These are phyloP conservation scores for Nephromyces sp. DNA, from an alignment of 169 alveolate species.

Conservation along the genomic window DNA sequence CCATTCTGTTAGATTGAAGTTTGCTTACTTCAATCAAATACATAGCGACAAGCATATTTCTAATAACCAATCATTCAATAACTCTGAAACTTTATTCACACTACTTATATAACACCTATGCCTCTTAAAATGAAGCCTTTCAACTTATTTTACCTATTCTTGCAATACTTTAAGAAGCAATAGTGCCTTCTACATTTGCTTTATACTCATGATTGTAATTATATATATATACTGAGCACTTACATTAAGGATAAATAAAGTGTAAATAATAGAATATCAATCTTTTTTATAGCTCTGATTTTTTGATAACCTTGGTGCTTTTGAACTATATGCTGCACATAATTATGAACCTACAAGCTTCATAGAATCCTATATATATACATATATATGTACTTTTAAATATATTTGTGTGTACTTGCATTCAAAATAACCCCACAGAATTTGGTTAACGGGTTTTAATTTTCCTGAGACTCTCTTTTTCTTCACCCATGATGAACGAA, in stretches of 20 bases:
- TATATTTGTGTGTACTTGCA: not conserved
- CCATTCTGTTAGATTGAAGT: not conserved
- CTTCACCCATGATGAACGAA: constrained; percentile 52
- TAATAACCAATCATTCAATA: too few relatives aligned
- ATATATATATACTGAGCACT: too few relatives aligned
- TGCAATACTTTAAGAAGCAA: too few relatives aligned
- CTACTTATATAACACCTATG: too few relatives aligned
- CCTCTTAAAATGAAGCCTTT: too few relatives aligned
- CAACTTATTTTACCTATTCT: too few relatives aligned
- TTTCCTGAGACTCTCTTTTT: constrained; percentile 74
- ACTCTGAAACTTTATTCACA: too few relatives aligned
- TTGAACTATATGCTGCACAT: not conserved
- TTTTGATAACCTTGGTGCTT: not conserved
- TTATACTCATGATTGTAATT: too few relatives aligned
- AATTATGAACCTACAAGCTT: not conserved
- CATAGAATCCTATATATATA: not conserved
- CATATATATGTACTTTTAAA: not conserved
- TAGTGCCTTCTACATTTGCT: too few relatives aligned
- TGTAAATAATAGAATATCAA: not conserved
- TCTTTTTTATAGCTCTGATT: not conserved
- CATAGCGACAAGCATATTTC: too few relatives aligned
- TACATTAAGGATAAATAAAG: too few relatives aligned
- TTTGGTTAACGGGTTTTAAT: constrained; percentile 78
- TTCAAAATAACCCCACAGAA: constrained; percentile 29
- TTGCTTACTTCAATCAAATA: too few relatives aligned